Evolutionary conservation across 306 rosid genomes (phyloP).

Genomic region (Castanopsis chinensis): DNA sequence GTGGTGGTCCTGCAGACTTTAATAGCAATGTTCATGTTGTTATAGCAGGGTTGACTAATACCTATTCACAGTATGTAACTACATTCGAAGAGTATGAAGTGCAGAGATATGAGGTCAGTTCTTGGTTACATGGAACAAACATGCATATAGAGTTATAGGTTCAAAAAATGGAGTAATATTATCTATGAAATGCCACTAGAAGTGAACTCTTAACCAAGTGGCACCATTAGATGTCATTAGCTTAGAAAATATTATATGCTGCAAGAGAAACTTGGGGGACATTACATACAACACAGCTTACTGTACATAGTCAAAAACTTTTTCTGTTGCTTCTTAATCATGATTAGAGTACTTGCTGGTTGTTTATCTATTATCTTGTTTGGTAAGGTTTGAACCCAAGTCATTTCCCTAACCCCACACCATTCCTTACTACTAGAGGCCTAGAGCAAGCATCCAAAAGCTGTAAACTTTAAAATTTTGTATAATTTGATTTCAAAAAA

Average conservation of each 20-base stretch:
- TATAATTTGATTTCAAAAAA: too few relatives aligned
- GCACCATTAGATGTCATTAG: not conserved
- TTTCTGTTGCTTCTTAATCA: not conserved
- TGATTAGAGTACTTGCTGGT: not conserved
- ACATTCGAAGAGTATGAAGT: conserved; percentile 79
- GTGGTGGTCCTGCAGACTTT: conserved; percentile 33
- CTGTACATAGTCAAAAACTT: not conserved
- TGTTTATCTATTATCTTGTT: not conserved
- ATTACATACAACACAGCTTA: not conserved
- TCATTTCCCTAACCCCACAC: not conserved
- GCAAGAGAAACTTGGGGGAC: not conserved
- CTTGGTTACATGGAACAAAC: not conserved
- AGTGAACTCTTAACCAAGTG: not conserved
- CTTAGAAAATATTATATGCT: not conserved
- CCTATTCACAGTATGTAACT: conserved; percentile 85
- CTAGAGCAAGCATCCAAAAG: too few relatives aligned
- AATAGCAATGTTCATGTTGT: conserved; percentile 54
- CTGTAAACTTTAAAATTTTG: too few relatives aligned
- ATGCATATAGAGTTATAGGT: not conserved
- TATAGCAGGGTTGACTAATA: conserved; percentile 80
- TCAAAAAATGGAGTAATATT: not conserved
- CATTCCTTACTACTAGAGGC: not conserved
- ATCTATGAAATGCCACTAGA: not conserved
- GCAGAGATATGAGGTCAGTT: conserved; percentile 94
- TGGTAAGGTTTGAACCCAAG: not conserved